These are phyloP conservation scores for Aphanoascus verrucosus DNA, from an alignment of 2,329 filamentous ascomycete species.

Conservation along the genomic window DNA sequence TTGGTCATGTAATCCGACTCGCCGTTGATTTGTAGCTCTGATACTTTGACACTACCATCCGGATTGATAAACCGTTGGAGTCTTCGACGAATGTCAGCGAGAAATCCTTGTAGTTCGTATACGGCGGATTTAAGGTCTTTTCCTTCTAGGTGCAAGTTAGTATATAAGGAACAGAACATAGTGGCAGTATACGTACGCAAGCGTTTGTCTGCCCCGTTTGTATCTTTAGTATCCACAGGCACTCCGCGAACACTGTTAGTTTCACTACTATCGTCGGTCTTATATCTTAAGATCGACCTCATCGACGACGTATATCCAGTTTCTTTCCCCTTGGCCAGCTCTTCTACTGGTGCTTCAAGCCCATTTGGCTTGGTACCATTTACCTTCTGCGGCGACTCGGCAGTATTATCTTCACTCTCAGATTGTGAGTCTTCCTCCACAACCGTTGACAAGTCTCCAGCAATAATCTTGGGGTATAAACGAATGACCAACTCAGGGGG, in stretches of 20 bases:
- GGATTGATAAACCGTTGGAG: constrained; percentile 51
- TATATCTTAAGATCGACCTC: constrained; percentile 29
- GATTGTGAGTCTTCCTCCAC: constrained; percentile 34
- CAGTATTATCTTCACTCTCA: constrained; percentile 15
- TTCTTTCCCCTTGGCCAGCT: constrained; percentile 19
- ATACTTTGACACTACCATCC: constrained; percentile 41
- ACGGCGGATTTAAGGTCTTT: constrained; percentile 77
- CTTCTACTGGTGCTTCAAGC: constrained; percentile 23
- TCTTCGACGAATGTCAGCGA: constrained; percentile 68
- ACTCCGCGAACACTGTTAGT: constrained; percentile 31
- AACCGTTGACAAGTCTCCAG: constrained; percentile 63
- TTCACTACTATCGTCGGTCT: constrained; percentile 31
- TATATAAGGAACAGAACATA: background rate
- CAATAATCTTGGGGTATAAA: constrained; percentile 72
- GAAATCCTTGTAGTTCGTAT: constrained; percentile 71
- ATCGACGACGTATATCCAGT: constrained; percentile 30
- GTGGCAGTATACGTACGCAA: constrained; percentile 19
- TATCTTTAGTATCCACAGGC: constrained; percentile 22
- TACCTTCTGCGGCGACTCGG: constrained; percentile 20
- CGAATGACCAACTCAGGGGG: constrained; percentile 80
- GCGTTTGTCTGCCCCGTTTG: constrained; percentile 20
- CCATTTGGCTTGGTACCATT: constrained; percentile 23
- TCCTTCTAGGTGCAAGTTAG: constrained; percentile 47
- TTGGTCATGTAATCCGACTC: constrained; percentile 33
- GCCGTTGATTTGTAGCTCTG: constrained; percentile 23